These are phyloP conservation scores for Scedosporium minutisporum DNA, from an alignment of 2,329 filamentous ascomycete species.

Conservation along the genomic window DNA sequence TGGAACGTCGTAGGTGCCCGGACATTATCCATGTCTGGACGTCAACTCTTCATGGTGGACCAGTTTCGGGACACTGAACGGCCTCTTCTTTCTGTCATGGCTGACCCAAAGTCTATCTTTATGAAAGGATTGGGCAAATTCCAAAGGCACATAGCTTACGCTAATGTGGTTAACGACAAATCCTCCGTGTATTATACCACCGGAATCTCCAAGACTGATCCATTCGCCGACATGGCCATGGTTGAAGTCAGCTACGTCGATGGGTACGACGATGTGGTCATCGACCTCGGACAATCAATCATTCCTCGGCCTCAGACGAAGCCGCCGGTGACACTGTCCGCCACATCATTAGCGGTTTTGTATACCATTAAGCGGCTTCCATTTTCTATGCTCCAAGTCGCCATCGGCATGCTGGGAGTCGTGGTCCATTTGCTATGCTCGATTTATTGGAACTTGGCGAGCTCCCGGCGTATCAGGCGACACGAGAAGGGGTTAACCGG, in stretches of 20 bases:
- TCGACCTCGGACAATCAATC: conserved; percentile 58
- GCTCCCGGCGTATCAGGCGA: conserved; percentile 61
- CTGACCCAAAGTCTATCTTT: conserved; percentile 79
- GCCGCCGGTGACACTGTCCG: conserved; percentile 9
- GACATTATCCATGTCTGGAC: conserved; percentile 67
- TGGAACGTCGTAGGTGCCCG: conserved; percentile 81
- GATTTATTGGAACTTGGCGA: conserved; percentile 65
- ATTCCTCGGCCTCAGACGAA: conserved; percentile 30
- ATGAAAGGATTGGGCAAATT: conserved; percentile 70
- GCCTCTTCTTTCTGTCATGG: conserved; percentile 70
- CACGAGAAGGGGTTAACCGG: conserved; percentile 65
- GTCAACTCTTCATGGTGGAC: conserved; percentile 82
- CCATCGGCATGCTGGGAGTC: conserved; percentile 39
- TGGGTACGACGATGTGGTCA: conserved; percentile 64
- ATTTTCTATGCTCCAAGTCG: conserved; percentile 22
- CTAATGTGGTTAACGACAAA: conserved; percentile 80
- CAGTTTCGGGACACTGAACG: conserved; percentile 73
- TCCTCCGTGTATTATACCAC: conserved; percentile 79
- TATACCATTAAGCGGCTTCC: conserved; percentile 45
- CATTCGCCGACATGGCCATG: conserved; percentile 58
- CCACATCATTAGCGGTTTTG: conserved; percentile 18
- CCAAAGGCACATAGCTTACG: conserved; percentile 66
- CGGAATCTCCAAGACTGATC: conserved; percentile 65
- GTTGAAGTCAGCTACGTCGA: conserved; percentile 64
- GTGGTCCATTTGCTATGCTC: conserved; percentile 67